A percentile compares a stretch with the other conserved stretches of the same genome.
phyloP scores from a whole-genome alignment of 371 early-diverging fungal genomes.

The Rhizopus delemar region DNA sequence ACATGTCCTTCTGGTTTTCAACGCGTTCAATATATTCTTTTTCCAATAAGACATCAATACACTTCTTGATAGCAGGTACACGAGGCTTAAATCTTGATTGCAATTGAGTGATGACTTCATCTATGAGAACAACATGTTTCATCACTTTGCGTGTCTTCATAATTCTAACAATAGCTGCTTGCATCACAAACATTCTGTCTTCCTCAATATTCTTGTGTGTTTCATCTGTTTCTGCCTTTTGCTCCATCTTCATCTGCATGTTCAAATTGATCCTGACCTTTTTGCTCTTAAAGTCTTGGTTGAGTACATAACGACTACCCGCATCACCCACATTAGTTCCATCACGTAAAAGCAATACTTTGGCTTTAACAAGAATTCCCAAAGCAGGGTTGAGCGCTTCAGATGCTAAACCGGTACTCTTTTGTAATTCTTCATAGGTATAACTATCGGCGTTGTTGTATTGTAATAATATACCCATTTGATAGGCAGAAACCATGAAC shows the following conservation, averaged over 20 bases:
- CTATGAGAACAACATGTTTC: conserved; percentile 83
- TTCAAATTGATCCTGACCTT: conserved; percentile 86
- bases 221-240: conserved; percentile 84
- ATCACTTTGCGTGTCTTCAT: conserved; percentile 96
- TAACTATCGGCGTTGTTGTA: conserved; percentile 72
- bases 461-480: conserved; percentile 87
- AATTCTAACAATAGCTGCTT: conserved; percentile 94
- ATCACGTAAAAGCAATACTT: conserved; percentile 61
- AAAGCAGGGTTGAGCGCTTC: conserved; percentile 74
- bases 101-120: conserved; percentile 88
- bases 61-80: conserved; percentile 92
- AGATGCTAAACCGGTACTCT: conserved; percentile 68
- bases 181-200: conserved; percentile 88
- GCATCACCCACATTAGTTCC: conserved; percentile 57
- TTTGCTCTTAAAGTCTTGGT: conserved; percentile 88
- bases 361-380: conserved; percentile 80
- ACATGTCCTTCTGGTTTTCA: conserved; percentile 83
- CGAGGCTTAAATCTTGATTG: conserved; percentile 90
- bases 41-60: conserved; percentile 92
- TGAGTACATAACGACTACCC: conserved; percentile 67
- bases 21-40: conserved; percentile 93
- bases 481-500: conserved; percentile 82
- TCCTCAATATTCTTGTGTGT: conserved; percentile 87
- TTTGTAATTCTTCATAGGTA: conserved; percentile 65
- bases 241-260: conserved; percentile 78